Evolutionary conservation across 1,284 basidiomycete species (phyloP), one percentile per base, ranked within the genome.

Genomic region (Tilletia indica): DNA sequence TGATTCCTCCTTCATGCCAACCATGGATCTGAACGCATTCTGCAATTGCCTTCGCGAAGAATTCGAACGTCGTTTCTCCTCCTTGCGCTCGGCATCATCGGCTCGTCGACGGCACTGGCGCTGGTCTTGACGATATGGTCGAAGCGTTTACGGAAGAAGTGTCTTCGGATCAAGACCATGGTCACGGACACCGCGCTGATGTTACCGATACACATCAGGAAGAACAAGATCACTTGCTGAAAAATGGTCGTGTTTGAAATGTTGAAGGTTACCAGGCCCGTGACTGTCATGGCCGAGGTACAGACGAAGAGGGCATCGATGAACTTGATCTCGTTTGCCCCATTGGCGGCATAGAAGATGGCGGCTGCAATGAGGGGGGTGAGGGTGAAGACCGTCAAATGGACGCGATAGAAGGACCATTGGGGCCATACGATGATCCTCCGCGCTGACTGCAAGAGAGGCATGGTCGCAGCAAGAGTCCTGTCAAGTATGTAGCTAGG

Each of bases 211-310:
- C 77, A 76, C 79, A 84, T 83, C 54, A 83, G 75, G 70, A 84
- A 70, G 72, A 82, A 83, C 31, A 93, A 80, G 31, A 94, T 86
- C 19, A 86, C 86, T 86, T 94, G 93, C 81, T 94, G 92, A 86
- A 89, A 92, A 64, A 86, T 85, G 0, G 92, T 93, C 78, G 92
- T 85, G 61, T 86, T 86, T 80, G 90, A 92, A 78, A 93, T 84
- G 83, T 93, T 89, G 76, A 92, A 86, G 4, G 91, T 90, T 56
- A 88, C 87, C 36, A 94, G 86, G 14, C 93, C 92, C 77, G 91
- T 92, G 72, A 93, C 90, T 3, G 90, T 90, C 86, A 93, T 89
- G 9, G 91, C 89, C 82, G 90, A 91, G 80, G 92, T 88, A 73
- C 89, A 92, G 78, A 88, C 88, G 86, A 89, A 94, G 58, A 93